These are phyloP conservation scores for Yarrowia sp. DNA, from an alignment of 805 yeast species.

Conservation along the genomic window DNA sequence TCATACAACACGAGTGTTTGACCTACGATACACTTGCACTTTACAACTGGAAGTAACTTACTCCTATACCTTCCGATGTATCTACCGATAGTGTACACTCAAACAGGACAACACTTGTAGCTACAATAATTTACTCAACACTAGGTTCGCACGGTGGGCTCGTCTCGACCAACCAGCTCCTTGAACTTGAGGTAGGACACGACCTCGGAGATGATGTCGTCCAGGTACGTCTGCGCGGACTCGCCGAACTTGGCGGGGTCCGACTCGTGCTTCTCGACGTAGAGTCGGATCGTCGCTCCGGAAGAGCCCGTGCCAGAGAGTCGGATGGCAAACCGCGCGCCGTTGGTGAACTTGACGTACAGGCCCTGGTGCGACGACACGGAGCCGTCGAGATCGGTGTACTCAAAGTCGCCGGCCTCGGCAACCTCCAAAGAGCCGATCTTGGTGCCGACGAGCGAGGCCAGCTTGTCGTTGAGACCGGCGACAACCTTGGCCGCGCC, in stretches of 20 bases:
- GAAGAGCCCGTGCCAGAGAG: slow-evolving; percentile 96
- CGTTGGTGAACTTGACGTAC: slow-evolving; percentile 73
- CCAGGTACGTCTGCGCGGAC: slow-evolving; percentile 67
- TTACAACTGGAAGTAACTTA: no score
- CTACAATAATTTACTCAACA: no score
- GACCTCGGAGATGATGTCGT: slow-evolving; percentile 59
- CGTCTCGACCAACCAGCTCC: slow-evolving; percentile 71
- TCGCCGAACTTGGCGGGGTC: slow-evolving; percentile 51
- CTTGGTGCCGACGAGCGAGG: slow-evolving; percentile 50
- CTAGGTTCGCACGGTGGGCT: slow-evolving; percentile 88
- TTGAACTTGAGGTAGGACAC: slow-evolving; percentile 68
- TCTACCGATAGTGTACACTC: no score
- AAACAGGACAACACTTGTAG: no score
- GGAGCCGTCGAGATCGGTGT: slow-evolving; percentile 92
- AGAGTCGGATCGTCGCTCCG: slow-evolving; percentile 94
- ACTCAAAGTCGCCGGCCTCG: slow-evolving; percentile 84
- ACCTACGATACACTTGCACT: no score
- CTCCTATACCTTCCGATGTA: no score
- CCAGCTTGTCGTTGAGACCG: slow-evolving; percentile 44
- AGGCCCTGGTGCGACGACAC: slow-evolving; percentile 87
- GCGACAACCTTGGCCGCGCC: slow-evolving; percentile 71
- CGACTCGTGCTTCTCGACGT: slow-evolving; percentile 75
- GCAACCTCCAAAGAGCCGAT: slow-evolving; percentile 53
- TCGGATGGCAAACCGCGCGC: slow-evolving; percentile 83
- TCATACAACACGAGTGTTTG: no score